Conservation (phyloP, 805 yeast species). For the Candida cerambycidarum region DNA sequence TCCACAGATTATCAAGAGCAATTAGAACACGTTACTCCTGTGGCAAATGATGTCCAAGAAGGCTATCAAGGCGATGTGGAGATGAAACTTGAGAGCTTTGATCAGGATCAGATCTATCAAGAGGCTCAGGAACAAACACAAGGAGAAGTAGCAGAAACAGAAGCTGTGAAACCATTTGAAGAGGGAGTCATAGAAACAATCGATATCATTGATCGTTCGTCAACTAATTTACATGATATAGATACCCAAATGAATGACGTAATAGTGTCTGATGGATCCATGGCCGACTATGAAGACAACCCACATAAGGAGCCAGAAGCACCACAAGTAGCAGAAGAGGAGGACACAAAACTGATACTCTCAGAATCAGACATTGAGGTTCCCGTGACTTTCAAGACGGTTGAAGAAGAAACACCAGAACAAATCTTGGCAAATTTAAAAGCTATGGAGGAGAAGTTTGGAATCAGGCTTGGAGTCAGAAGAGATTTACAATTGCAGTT, state of each 20-base stretch:
- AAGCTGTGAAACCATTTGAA: too few species aligned
- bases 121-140: too few species aligned
- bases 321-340: constrained; percentile 3
- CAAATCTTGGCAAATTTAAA: constrained; percentile 20
- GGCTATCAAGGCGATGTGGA: constrained; percentile 6
- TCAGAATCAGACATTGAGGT: constrained; percentile 9
- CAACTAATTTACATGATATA: not conserved
- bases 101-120: too few species aligned
- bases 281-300: constrained; percentile 19
- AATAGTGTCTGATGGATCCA: constrained; percentile 17
- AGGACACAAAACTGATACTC: constrained; percentile 14
- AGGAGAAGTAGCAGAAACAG: too few species aligned
- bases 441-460: constrained; percentile 25
- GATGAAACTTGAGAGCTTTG: too few species aligned
- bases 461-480: constrained; percentile 23
- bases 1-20: not conserved
- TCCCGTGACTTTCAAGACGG: constrained; percentile 26
- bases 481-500: constrained; percentile 18
- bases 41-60: not conserved
- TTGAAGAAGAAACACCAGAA: constrained; percentile 27
- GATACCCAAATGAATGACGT: constrained; percentile 9
- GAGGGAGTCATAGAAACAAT: not conserved
- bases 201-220: not conserved
- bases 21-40: not conserved
- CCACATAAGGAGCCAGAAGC: not conserved